These are phyloP conservation scores for Torulaspora pretoriensis DNA, from an alignment of 1,139 yeast species.

Conservation along the genomic window DNA sequence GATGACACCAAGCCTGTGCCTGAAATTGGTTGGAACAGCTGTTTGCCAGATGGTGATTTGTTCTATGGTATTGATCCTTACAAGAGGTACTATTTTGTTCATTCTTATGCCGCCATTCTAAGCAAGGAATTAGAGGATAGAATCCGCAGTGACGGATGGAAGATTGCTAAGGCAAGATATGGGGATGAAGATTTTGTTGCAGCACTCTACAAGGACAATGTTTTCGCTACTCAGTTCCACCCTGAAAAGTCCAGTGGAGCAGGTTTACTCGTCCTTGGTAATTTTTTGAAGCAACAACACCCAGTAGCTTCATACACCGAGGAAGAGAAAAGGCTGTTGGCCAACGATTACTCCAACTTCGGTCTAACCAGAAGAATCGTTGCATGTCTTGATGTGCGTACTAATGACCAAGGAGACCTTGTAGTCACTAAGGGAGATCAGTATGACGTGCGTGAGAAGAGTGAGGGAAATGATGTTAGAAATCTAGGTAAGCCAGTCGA, in stretches of 20 bases:
- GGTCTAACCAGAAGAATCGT: conserved; percentile 87
- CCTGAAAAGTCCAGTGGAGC: conserved; percentile 95
- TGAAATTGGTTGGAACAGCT: conserved; percentile 89
- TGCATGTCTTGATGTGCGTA: conserved; percentile 94
- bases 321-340: conserved; percentile 20
- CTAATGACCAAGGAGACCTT: conserved; percentile 88
- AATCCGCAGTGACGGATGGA: conserved; percentile 62
- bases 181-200: conserved; percentile 81
- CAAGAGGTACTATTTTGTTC: conserved; percentile 86
- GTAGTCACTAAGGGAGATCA: conserved; percentile 98
- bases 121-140: conserved; percentile 37
- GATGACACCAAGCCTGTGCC: conserved; percentile 77
- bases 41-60: conserved; percentile 32
- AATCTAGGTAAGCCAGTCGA: conserved; percentile 95
- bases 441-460: conserved; percentile 85
- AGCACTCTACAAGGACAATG: conserved; percentile 69
- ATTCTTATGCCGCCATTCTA: conserved; percentile 78
- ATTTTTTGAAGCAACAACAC: conserved; percentile 58
- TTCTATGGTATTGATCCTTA: conserved; percentile 61
- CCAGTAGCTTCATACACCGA: conserved; percentile 24
- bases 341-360: conserved; percentile 49
- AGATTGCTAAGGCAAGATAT: conserved; percentile 65
- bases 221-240: conserved; percentile 95
- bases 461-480: conserved; percentile 55
- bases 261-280: conserved; percentile 69